phyloP scores from a whole-genome alignment of 2,329 filamentous ascomycete genomes.

The Fragosphaeria purpurea region DNA sequence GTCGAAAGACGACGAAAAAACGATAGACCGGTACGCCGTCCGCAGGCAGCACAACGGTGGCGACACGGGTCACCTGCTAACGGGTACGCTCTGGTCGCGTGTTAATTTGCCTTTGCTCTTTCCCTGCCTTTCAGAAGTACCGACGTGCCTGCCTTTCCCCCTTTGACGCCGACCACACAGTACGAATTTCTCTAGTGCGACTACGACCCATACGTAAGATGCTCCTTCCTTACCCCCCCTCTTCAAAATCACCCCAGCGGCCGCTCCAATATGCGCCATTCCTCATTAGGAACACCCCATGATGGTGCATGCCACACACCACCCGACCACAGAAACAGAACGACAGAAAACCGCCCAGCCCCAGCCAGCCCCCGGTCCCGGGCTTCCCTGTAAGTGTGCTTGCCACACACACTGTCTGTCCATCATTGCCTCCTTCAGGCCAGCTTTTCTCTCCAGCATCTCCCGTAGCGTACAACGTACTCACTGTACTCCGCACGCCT shows the following conservation, averaged over 20 bases:
- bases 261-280: conserved; percentile 7
- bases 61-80: conserved; percentile 2
- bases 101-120: conserved; percentile 3
- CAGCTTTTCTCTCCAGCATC: neutral
- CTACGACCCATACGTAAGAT: too few species aligned
- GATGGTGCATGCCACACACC: conserved; percentile 9
- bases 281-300: conserved; percentile 11
- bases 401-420: conserved; percentile 6
- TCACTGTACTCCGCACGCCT: too few species aligned
- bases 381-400: neutral
- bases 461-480: too few species aligned
- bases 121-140: neutral
- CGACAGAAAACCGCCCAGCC: too few species aligned
- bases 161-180: conserved; percentile 1
- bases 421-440: conserved; percentile 5
- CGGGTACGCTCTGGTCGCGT: neutral
- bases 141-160: neutral
- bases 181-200: too few species aligned
- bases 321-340: neutral
- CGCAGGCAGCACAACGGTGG: neutral
- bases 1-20: neutral
- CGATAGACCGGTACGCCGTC: conserved; percentile 2
- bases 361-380: conserved; percentile 7
- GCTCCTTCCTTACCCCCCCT: neutral
- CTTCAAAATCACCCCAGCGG: neutral